Base-by-base conservation (phyloP, 176 grass and related monocot species). In the Avena eriantha region DNA sequence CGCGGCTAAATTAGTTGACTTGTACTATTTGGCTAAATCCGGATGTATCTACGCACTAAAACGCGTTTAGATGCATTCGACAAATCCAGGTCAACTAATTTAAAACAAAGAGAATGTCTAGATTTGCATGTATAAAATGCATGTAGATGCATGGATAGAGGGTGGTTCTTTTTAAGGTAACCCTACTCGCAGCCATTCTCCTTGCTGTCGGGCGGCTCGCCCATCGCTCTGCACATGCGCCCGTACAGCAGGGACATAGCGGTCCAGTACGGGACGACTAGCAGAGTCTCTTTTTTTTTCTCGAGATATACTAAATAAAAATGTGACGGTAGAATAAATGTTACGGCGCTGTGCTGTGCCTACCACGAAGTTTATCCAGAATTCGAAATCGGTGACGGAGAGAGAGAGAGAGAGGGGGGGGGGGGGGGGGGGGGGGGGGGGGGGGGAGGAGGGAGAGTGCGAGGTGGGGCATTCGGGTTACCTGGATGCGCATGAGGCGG, bases 401-500 rank as follows among this genome's bases (percentile, higher is more conserved):
- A 29, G 29, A 29, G 29, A 29, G 29, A 1, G 29, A 29, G 29
- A 29, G 29, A 2, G 29, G 29, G 29, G 29, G 1, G 21, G 18
- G n/a, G 13, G 43, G 7, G 43, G 9, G 43, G 9, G 43, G 7
- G 23, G 12, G 34, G 4, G 11, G 21, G 18, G n/a, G 13, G 43
- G 7, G 43, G 9, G 43, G 9, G 43, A 7, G 23, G 12, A n/a
- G 4, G 12, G n/a, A 29, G 35, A 10, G 26, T 0, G 69, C 21
- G 33, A 4, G 50, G 18, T 26, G 46, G 7, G 48, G 10, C 73
- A 26, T 56, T n/a, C 17, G 2, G 2, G 23, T 6, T 10, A 95
- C 94, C 91, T 96, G 93, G 58, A 92, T 66, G 85, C 93, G 93
- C 93, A 95, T 95, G 88, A 84, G 93, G 85, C 87, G 88, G 80